Base-by-base conservation (phyloP, 306 rosid species). In the Prunus mongolica region DNA sequence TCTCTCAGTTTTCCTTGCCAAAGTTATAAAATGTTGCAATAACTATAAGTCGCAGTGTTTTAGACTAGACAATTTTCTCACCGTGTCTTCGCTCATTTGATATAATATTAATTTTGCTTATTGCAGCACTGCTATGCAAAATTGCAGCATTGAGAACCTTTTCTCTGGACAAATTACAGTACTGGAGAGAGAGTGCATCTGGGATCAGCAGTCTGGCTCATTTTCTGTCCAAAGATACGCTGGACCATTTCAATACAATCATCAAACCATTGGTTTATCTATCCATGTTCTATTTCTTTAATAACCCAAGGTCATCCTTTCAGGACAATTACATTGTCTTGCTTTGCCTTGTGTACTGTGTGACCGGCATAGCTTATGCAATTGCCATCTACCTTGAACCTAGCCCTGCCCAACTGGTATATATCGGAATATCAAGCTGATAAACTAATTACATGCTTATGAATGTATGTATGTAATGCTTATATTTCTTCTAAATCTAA, bases 141-240 rank as follows among this genome's bases (percentile, higher is more conserved):
- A 79, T 79, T 34, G 25, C 86, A 34, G 86, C 86, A 11, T 57
- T 83, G 79, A 79, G 86, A 79, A 79, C 83, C 58, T 83, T 83
- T 79, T 83, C 86, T 22, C 80, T 83, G 32, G 86, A 83, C 79
- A 83, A 83, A 66, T 76, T 83, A 83, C 81, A 79, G 70, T 83
- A 79, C 52, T 76, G 83, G 83, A 79, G 86, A 79, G 86, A 79
- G 64, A 79, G 83, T 69, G 64, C 86, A 47, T 75, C 86, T 0
- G 86, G 86, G 74, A 83, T 83, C 64, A 83, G 86, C 68, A 79
- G 78, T 76, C 81, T 83, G 69, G 86, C 86, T 52, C 83, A 79
- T 83, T 83, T 83, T 76, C 78, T 83, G 55, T 10, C 86, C 41
- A 83, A 83, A 79, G 86, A 83, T 65, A 76, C 83, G 41, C 67